Evolutionary conservation across 139 green algal species (phyloP), one percentile per base, ranked within the genome.

Genomic region (Ostreobium quekettii): DNA sequence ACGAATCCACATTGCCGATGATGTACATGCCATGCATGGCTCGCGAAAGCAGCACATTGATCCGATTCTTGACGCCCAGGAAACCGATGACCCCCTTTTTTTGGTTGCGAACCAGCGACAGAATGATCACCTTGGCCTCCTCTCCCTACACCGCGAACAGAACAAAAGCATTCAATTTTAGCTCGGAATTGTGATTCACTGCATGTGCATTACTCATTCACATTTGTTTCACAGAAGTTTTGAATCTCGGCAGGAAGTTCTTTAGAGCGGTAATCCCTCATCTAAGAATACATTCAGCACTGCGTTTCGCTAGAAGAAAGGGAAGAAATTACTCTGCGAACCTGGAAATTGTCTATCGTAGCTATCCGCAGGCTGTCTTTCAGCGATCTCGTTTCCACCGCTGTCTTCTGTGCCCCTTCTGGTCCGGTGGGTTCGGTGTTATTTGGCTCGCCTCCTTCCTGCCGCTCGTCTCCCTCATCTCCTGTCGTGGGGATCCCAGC

Each of bases 331-430:
- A n/a, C n/a, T n/a, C n/a, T n/a, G n/a, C 30, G n/a, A 26, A 78
- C 76, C 70, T 83, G 80, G 67, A 82, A 91, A 73, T 91, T 91
- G 78, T 91, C 87, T 38, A 93, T 74, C 4, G 87, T 90, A 7
- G 85, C 84, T 36, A 84, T 49, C 11, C 87, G 59, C 3, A 91
- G 8, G 33, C 39, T 53, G 19, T 53, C 42, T 53, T 19, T 19
- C 15, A 53, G 42, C 42, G 42, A 53, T 26, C 11, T 53, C 42
- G 15, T 53, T 11, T 11, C 11, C 11, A 56, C 47, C 76, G 76
- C 74, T 80, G 75, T 80, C 76, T 32, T 80, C 47, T 36, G 76
- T 77, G 15, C 73, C 76, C 24, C 73, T n/a, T 19, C 76, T 37
- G 7, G n/a, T n/a, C n/a, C n/a, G n/a, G n/a, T n/a, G n/a, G n/a